Evolutionary conservation across 2,329 filamentous ascomycete species (phyloP).

Genomic region (Cercospora zeae-maydis): DNA sequence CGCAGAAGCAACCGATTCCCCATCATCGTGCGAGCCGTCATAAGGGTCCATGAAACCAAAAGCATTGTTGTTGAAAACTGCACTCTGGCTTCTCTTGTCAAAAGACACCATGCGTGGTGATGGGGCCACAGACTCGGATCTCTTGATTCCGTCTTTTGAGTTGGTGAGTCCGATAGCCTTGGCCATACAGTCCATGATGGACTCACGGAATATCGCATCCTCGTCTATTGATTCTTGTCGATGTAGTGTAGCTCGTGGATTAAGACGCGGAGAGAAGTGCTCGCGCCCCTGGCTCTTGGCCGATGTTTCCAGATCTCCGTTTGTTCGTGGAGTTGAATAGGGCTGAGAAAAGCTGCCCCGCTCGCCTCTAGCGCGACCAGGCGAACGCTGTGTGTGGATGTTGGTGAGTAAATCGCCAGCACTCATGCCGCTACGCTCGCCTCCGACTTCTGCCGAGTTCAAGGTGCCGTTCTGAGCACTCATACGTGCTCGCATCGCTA

Average conservation of each 20-base stretch:
- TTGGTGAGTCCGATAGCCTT: constrained; percentile 82
- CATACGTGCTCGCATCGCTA: constrained; percentile 61
- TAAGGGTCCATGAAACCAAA: constrained; percentile 47
- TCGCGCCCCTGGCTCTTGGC: constrained; percentile 41
- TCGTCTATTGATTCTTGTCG: constrained; percentile 82
- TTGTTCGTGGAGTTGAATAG: constrained; percentile 40
- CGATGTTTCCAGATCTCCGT: constrained; percentile 42
- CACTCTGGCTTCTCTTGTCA: constrained; percentile 75
- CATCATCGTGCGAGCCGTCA: constrained; percentile 84
- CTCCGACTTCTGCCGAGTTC: constrained; percentile 23
- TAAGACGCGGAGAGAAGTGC: constrained; percentile 37
- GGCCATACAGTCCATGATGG: constrained; percentile 91
- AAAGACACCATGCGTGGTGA: constrained; percentile 82
- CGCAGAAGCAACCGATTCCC: constrained; percentile 69
- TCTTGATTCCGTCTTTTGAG: constrained; percentile 61
- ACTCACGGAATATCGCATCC: constrained; percentile 81
- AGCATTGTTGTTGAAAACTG: constrained; percentile 75
- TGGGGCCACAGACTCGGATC: constrained; percentile 72
- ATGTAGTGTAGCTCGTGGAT: constrained; percentile 50
- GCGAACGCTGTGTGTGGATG: constrained; percentile 64
- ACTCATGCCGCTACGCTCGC: constrained; percentile 43
- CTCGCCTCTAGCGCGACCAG: constrained; percentile 46
- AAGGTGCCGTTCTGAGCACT: constrained; percentile 31
- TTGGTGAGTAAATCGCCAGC: constrained; percentile 73
- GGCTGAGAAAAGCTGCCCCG: constrained; percentile 48